A percentile compares a stretch with the other conserved stretches of the same genome.
Evolutionary conservation across 1,139 yeast genomes (phyloP).

Genomic region (Zygoascus hellenicus): DNA sequence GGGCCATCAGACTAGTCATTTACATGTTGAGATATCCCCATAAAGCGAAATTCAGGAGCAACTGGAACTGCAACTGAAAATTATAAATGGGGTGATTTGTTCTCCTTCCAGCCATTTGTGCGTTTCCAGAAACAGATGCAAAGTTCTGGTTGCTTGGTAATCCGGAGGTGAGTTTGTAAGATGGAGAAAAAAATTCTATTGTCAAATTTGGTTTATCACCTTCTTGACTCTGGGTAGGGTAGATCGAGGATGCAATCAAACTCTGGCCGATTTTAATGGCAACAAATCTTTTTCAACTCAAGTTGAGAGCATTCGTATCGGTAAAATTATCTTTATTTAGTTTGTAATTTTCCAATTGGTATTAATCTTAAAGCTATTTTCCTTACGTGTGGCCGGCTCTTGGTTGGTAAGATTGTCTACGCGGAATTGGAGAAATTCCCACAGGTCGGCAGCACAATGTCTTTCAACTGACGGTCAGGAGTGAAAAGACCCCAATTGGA

Average conservation of each 20-base stretch:
- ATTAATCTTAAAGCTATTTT: too few species aligned
- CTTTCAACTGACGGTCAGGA: conserved; percentile 42
- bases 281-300: too few species aligned
- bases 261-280: too few species aligned
- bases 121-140: conserved; percentile 23
- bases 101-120: conserved; percentile 36
- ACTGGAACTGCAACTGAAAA: conserved; percentile 16
- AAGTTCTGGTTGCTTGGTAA: conserved; percentile 28
- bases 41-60: conserved; percentile 26
- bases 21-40: conserved; percentile 20
- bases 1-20: too few species aligned
- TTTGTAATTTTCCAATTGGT: too few species aligned
- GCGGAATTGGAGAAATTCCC: not conserved
- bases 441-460: conserved; percentile 27
- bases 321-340: too few species aligned
- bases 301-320: too few species aligned
- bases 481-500: conserved; percentile 67
- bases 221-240: too few species aligned
- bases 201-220: too few species aligned
- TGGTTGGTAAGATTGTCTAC: too few species aligned
- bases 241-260: too few species aligned
- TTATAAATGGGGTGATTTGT: conserved; percentile 23
- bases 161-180: conserved; percentile 23
- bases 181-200: conserved; percentile 8
- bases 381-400: too few species aligned